A percentile compares a stretch with the other conserved stretches of the same genome.
Conservation (phyloP, 2,329 filamentous ascomycete genomes). For the Emmonsiellopsis sp. region DNA sequence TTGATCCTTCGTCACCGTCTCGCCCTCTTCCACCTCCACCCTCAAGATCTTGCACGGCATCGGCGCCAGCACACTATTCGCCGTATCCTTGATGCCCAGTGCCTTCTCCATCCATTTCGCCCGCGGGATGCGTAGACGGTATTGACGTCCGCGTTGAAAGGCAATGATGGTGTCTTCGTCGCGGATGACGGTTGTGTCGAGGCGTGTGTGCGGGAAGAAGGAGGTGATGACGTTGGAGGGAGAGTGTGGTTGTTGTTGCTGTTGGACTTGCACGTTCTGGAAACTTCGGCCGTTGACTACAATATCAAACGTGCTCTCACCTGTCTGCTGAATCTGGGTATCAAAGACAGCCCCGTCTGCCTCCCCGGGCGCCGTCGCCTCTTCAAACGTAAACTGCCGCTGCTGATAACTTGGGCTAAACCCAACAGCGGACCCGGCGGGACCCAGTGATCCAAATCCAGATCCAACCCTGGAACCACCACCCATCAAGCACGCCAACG, state of each 20-base stretch:
- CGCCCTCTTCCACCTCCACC: slow-evolving; percentile 77
- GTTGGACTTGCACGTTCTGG: slow-evolving; percentile 39
- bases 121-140: slow-evolving; percentile 45
- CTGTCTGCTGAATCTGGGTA: slow-evolving; percentile 45
- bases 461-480: slow-evolving; percentile 25
- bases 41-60: slow-evolving; percentile 97
- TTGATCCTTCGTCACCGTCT: slow-evolving; percentile 74
- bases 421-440: slow-evolving; percentile 34
- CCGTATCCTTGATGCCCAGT: slow-evolving; percentile 68
- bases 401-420: slow-evolving; percentile 58
- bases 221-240: slow-evolving; percentile 50
- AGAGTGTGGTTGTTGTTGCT: slow-evolving; percentile 6
- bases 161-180: slow-evolving; percentile 51
- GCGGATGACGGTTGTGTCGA: slow-evolving; percentile 67
- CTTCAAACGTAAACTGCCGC: slow-evolving; percentile 50
- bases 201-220: slow-evolving; percentile 72
- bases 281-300: slow-evolving; percentile 32
- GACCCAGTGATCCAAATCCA: not conserved
- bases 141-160: slow-evolving; percentile 61
- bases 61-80: slow-evolving; percentile 77
- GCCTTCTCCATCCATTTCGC: slow-evolving; percentile 84
- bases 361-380: slow-evolving; percentile 37
- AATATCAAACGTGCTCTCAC: slow-evolving; percentile 41
- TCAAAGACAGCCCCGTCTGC: slow-evolving; percentile 28
- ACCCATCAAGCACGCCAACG: slow-evolving; percentile 60